Conservation (phyloP, 495 filamentous ascomycete species). For the Articulospora tetracladia region DNA sequence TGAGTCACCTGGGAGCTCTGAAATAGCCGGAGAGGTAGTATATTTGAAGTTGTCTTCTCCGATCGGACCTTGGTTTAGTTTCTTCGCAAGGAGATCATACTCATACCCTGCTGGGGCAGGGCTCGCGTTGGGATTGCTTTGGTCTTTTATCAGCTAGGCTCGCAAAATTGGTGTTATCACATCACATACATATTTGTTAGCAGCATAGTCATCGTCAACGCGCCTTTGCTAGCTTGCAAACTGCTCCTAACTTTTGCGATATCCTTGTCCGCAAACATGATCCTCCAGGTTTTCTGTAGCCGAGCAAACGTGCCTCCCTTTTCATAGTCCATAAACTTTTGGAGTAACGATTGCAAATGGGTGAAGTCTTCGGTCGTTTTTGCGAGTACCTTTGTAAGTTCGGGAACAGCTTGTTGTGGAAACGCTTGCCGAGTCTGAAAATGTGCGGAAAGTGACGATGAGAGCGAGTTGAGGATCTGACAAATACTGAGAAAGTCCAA, state of each 20-base stretch:
- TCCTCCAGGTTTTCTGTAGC: conserved; percentile 6
- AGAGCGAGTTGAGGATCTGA: conserved; percentile 5
- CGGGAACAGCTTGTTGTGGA: conserved; percentile 1
- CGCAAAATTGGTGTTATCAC: not conserved
- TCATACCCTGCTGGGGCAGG: not conserved
- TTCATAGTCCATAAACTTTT: conserved; percentile 12
- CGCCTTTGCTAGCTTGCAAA: conserved; percentile 4
- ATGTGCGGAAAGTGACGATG: not conserved
- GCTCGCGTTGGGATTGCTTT: not conserved
- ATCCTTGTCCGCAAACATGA: conserved; percentile 8
- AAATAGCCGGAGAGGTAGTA: not conserved
- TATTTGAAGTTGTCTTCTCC: too few species aligned
- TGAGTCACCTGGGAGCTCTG: not conserved
- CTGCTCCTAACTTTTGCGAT: conserved; percentile 2
- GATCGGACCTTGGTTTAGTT: not conserved
- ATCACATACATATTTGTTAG: conserved; percentile 7
- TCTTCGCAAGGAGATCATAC: conserved; percentile 1
- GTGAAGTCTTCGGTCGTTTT: conserved; percentile 6
- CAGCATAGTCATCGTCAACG: conserved; percentile 3
- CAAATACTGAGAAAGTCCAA: conserved; percentile 2
- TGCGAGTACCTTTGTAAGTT: not conserved
- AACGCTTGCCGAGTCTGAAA: conserved; percentile 1
- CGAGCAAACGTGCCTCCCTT: not conserved
- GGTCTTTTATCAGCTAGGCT: not conserved
- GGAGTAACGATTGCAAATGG: not conserved